A percentile compares a stretch with the other conserved stretches of the same genome.
Evolutionary conservation across 73 alveolate species (phyloP).

Genomic region (Tetrahymena thermophila): DNA sequence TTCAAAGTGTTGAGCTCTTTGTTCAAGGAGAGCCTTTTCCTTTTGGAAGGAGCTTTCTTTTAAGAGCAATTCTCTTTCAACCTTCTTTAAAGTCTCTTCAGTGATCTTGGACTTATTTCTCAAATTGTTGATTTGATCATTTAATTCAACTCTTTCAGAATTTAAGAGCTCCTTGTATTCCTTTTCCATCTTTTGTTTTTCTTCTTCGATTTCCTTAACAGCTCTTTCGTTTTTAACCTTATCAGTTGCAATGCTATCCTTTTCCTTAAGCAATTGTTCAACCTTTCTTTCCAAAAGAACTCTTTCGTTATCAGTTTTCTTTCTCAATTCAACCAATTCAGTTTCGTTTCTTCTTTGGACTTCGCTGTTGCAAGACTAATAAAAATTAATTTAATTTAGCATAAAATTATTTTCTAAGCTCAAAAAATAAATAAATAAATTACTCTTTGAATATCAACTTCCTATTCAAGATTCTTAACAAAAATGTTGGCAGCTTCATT

Average conservation of each 20-base stretch:
- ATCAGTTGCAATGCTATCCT: conserved; percentile 37
- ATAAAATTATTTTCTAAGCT: no score
- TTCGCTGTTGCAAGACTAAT: conserved; percentile 31
- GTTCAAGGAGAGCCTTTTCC: conserved; percentile 77
- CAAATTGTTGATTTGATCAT: conserved; percentile 54
- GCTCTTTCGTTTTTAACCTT: conserved; percentile 65
- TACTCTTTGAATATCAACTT: conserved; percentile 51
- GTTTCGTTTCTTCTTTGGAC: conserved; percentile 43
- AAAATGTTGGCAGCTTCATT: conserved; percentile 71
- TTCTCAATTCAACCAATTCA: conserved; percentile 57
- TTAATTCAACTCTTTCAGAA: conserved; percentile 48
- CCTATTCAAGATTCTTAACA: conserved; percentile 42
- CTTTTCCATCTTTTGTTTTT: conserved; percentile 57
- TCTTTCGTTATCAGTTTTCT: conserved; percentile 48
- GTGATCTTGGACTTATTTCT: conserved; percentile 41
- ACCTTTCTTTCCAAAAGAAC: conserved; percentile 50
- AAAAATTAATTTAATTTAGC: no score
- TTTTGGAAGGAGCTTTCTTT: conserved; percentile 67
- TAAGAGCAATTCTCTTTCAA: conserved; percentile 51
- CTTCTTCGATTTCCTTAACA: conserved; percentile 67
- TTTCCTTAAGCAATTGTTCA: conserved; percentile 38
- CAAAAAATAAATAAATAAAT: no score
- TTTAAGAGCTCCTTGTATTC: conserved; percentile 54
- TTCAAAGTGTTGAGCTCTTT: conserved; percentile 65
- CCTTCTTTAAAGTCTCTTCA: conserved; percentile 66